Evolutionary conservation across 2,329 filamentous ascomycete genomes (phyloP).

Genomic region (Colletotrichum navitas): DNA sequence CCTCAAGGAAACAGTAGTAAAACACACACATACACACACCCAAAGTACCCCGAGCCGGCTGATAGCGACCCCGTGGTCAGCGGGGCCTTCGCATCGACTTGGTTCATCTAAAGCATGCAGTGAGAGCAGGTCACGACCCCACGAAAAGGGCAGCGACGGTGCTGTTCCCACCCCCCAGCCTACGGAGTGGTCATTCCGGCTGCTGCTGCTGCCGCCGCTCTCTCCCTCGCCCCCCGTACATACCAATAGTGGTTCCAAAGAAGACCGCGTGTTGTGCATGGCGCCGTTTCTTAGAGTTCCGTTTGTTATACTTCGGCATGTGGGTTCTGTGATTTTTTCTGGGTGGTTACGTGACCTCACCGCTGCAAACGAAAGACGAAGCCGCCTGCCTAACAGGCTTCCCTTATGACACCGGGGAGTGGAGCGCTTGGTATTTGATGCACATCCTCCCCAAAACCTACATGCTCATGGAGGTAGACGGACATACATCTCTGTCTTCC

Average conservation of each 20-base stretch:
- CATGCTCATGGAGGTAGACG: background rate
- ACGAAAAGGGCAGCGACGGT: slow-evolving; percentile 23
- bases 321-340: background rate
- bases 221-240: background rate
- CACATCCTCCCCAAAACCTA: background rate
- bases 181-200: slow-evolving; percentile 35
- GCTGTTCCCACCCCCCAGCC: slow-evolving; percentile 16
- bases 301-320: background rate
- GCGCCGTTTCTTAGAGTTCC: background rate
- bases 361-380: background rate
- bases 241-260: background rate
- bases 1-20: background rate
- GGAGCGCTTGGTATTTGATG: slow-evolving; percentile 18
- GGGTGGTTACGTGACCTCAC: slow-evolving; percentile 8
- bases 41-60: background rate
- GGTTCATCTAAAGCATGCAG: slow-evolving; percentile 31
- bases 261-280: slow-evolving; percentile 19
- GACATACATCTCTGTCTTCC: background rate
- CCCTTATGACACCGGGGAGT: slow-evolving; percentile 16
- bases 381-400: slow-evolving; percentile 31
- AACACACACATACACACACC: background rate
- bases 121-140: slow-evolving; percentile 37
- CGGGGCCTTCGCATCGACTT: slow-evolving; percentile 29
- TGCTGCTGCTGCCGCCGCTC: background rate
- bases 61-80: slow-evolving; percentile 26